Conservation (phyloP, 352 stramenopile genomes). For the Phytophthora cactorum region DNA sequence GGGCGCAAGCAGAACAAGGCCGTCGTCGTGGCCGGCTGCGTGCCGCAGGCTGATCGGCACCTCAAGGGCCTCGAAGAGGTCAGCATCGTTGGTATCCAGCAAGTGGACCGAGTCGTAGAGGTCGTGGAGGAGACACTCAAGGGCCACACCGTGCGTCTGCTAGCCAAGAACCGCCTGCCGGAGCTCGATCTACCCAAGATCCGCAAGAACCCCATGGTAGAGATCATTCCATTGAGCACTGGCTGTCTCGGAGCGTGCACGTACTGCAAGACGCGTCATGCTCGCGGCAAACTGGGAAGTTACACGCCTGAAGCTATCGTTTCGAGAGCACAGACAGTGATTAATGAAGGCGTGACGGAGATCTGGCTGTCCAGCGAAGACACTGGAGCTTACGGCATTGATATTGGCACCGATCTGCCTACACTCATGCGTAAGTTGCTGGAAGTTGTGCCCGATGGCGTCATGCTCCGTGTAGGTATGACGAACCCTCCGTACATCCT, state of each 20-base stretch:
- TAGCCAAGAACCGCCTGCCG: constrained; percentile 84
- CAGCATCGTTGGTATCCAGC: constrained; percentile 91
- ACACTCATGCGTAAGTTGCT: constrained; percentile 75
- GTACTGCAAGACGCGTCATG: constrained; percentile 94
- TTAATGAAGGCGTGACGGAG: constrained; percentile 88
- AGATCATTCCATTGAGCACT: constrained; percentile 93
- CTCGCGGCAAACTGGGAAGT: constrained; percentile 89
- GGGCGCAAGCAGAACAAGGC: constrained; percentile 78
- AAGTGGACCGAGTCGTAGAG: constrained; percentile 92
- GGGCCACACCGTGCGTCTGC: constrained; percentile 87
- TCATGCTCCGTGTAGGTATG: constrained; percentile 94
- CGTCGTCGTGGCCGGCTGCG: constrained; percentile 92
- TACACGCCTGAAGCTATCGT: constrained; percentile 87
- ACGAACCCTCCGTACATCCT: constrained; percentile 94
- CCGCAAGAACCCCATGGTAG: constrained; percentile 91
- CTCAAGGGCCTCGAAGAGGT: constrained; percentile 84
- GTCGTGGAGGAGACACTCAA: constrained; percentile 93
- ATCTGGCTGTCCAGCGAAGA: constrained; percentile 94
- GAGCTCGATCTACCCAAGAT: constrained; percentile 93
- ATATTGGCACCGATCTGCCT: constrained; percentile 84
- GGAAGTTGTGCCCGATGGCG: constrained; percentile 62
- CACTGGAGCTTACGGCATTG: constrained; percentile 92
- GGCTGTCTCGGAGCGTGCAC: constrained; percentile 93
- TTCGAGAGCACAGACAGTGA: constrained; percentile 63
- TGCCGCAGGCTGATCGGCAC: constrained; percentile 90